Evolutionary conservation across 2,329 filamentous ascomycete genomes (phyloP).

Genomic region (Colletotrichum coccodes): DNA sequence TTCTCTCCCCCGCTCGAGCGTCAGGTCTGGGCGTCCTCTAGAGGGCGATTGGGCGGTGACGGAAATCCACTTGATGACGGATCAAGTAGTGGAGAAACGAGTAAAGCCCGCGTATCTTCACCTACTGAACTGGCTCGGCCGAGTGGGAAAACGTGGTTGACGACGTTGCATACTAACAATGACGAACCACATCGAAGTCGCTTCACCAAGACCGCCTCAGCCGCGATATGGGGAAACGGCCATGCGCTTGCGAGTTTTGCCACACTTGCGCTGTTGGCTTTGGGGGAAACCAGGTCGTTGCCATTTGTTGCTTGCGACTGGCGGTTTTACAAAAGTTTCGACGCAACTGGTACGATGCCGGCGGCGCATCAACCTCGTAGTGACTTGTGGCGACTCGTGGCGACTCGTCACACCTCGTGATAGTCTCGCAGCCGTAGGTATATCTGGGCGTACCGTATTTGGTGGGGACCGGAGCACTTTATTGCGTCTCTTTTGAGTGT

Average conservation of each 20-base stretch:
- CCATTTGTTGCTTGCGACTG: not conserved
- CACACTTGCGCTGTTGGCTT: not conserved
- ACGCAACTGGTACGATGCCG: not conserved
- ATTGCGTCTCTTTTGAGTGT: not conserved
- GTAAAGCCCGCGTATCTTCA: constrained; percentile 1
- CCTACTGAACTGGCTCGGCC: not conserved
- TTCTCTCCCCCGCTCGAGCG: constrained; percentile 11
- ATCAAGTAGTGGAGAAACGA: not conserved
- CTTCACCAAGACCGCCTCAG: not conserved
- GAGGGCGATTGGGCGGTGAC: not conserved
- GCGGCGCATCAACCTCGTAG: not conserved
- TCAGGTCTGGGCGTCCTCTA: not conserved
- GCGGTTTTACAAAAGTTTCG: constrained; percentile 17
- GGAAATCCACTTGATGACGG: not conserved
- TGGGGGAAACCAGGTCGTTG: not conserved
- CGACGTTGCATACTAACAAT: not conserved
- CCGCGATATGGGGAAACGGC: not conserved
- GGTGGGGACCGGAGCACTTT: not conserved
- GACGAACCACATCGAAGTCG: constrained; percentile 11
- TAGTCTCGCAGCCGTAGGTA: not conserved
- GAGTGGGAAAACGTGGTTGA: no score
- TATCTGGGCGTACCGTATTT: not conserved
- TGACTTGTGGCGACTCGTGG: not conserved
- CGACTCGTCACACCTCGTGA: not conserved
- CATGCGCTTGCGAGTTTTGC: not conserved